Evolutionary conservation across 345 rosid genomes (phyloP), one percentile per base, ranked within the genome.

Genomic region (Corchorus capsularis): DNA sequence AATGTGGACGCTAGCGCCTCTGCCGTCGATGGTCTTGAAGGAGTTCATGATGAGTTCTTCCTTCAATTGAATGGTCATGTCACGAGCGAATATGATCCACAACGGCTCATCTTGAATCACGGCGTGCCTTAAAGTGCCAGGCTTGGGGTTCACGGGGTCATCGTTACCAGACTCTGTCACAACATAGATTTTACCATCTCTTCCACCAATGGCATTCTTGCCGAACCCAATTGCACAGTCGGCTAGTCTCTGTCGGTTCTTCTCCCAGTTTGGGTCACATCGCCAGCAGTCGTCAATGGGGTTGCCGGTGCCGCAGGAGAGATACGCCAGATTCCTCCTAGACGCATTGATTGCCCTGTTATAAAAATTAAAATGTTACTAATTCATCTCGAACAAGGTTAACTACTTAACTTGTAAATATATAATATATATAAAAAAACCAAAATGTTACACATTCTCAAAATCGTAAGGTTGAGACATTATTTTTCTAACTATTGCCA

Each of bases 241-340:
- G 0, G 97, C 97, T 11, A 91, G 81, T 55, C 83, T 75, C 78
- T 88, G 91, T 10, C 95, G 84, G 82, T 92, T 91, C 70, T 82
- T 80, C 84, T 89, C 90, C 93, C 97, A 92, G 13, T 86, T 74
- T 55, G 94, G 86, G 79, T 90, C 97, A 70, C 95, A 90, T 56
- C 95, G 73, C 97, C 95, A 92, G 83, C 97, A 92, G 79, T 92
- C 95, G 10, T 92, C 97, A 20, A 90, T 88, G 13, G 97, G 97
- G 66, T 92, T 92, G 8, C 93, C 97, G 5, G 89, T 90, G 12
- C 87, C 89, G 20, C 97, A 90, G 5, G 97, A 89, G 55, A 90
- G 79, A 77, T 78, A 89, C 0, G 87, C 93, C 79, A 92, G 79
- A 75, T 84, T 91, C 80, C 95, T 88, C 84, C 89, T 78, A 2